Evolutionary conservation across 441 rosid species (phyloP), one percentile per base, ranked within the genome.

Genomic region (Populus hybrid): DNA sequence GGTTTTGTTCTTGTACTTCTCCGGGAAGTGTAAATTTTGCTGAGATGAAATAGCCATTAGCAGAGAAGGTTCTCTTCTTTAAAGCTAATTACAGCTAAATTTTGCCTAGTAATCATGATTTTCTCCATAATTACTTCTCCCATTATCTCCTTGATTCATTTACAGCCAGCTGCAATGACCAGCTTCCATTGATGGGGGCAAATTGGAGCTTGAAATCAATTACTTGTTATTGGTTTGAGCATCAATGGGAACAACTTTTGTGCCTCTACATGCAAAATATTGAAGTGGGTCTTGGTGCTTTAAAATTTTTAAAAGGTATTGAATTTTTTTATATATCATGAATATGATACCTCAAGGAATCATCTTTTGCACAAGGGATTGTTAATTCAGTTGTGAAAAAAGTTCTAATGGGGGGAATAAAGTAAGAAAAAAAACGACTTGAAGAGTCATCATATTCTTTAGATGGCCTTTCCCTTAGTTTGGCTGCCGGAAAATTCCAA

Each of bases 1-100:
- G 14, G 3, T 19, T 57, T 67, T 40, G 71, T 11, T 64, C 35
- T 71, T 10, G 38, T 34, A 19, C 77, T 71, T 73, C 84, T 30
- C 32, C 32, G 64, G 82, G 83, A 82, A 84, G 73, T 78, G 86
- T 87, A 84, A 83, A 30, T 30, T 84, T 76, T 82, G 78, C 67
- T 63, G 83, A 83, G 84, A 71, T 73, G 66, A 66, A 81, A 75
- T 61, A 75, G 71, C 4, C 4, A 30, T 30, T 46, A 70, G 18
- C 18, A 26, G 68, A 16, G 9, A 5, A 40, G 8, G 76, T 70
- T 35, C 67, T 57, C 7, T 40, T 40, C 30, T 72, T 74, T 80
- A 61, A 68, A 71, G 75, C 79, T 68, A 57, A 77, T 72, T 68
- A 26, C 67, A 69, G 19, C 50, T 32, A 18, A n/a, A 36, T 68